These are phyloP conservation scores for Diversispora eburnea DNA, from an alignment of 192 early-diverging fungal genomes.

Conservation along the genomic window DNA sequence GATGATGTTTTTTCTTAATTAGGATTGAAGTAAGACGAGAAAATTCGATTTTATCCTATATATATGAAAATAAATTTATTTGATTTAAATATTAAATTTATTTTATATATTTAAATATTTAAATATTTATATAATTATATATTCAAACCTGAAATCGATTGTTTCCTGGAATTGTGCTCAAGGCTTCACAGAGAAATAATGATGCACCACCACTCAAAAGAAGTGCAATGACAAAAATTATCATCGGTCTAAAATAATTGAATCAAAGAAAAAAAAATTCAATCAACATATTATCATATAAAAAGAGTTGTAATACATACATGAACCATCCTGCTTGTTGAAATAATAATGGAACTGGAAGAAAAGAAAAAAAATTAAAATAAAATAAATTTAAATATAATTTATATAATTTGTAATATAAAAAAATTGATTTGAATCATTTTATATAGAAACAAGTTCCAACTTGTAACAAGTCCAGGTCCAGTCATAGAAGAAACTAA, in stretches of 20 bases:
- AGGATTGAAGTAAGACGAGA: slow-evolving; percentile 45
- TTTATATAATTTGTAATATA: neutral
- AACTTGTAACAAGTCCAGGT: slow-evolving; percentile 39
- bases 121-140: neutral
- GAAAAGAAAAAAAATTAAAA: slow-evolving; percentile 29
- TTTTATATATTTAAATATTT: neutral
- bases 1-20: slow-evolving; percentile 37
- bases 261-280: neutral
- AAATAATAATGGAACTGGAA: slow-evolving; percentile 52
- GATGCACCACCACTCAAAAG: too few species aligned
- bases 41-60: slow-evolving; percentile 63
- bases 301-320: slow-evolving; percentile 29
- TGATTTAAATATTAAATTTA: neutral
- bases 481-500: slow-evolving; percentile 46
- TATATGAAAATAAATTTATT: neutral
- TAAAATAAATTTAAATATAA: neutral
- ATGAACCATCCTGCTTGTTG: slow-evolving; percentile 54
- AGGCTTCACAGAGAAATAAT: too few species aligned
- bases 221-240: too few species aligned
- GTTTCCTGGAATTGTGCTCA: too few species aligned
- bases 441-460: too few species aligned
- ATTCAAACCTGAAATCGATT: too few species aligned
- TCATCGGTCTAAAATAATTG: slow-evolving; percentile 29
- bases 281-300: neutral
- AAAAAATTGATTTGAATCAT: neutral